phyloP scores from a whole-genome alignment of 2,329 filamentous ascomycete genomes.

The Botrytis cinerea region DNA sequence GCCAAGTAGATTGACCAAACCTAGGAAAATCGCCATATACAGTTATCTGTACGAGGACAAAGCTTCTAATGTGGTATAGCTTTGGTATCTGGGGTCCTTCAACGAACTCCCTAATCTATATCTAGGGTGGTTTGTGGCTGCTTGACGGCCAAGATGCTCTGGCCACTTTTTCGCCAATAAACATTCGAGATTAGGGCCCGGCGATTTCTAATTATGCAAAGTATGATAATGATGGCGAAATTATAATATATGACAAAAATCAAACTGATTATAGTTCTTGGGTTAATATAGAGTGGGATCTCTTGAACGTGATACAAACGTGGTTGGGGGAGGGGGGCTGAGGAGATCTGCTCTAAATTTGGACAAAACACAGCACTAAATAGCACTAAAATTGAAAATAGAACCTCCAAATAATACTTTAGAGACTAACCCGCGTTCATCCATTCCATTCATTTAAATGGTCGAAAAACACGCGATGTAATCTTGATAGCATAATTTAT shows the following conservation, averaged over 20 bases:
- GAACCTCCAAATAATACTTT: not conserved
- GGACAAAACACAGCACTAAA: too few species aligned
- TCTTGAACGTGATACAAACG: too few species aligned
- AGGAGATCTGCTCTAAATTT: too few species aligned
- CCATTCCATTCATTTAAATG: not conserved
- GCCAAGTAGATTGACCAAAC: not conserved
- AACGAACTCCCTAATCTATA: not conserved
- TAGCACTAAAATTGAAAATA: not conserved
- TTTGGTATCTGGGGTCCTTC: not conserved
- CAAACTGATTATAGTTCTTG: too few species aligned
- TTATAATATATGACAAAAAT: not conserved
- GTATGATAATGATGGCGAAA: not conserved
- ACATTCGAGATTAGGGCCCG: not conserved
- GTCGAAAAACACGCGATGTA: not conserved
- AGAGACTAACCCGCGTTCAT: not conserved
- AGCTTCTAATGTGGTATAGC: not conserved
- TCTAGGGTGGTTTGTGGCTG: not conserved
- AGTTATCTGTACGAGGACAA: not conserved
- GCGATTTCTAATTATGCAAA: not conserved
- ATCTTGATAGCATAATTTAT: not conserved
- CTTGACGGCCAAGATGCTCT: conserved; percentile 2
- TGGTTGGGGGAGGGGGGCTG: too few species aligned
- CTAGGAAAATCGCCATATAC: not conserved
- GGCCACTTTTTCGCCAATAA: conserved; percentile 16
- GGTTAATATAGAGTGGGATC: too few species aligned